Base-by-base conservation (phyloP, 2,329 filamentous ascomycete genomes). In the Alternaria dauci region DNA sequence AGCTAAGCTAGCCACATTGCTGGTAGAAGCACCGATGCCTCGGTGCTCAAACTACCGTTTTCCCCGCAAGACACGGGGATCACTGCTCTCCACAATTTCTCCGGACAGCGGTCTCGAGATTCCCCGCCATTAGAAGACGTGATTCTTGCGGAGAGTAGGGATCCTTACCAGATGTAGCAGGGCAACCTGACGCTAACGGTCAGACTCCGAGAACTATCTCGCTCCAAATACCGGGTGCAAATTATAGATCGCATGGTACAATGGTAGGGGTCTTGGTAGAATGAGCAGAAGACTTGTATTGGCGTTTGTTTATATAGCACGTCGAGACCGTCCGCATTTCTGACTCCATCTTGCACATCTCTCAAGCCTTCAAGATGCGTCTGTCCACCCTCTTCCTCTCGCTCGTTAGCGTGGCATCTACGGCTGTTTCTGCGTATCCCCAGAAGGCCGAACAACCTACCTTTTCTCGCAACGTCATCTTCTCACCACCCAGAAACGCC, bases 401-500 rank as follows among this genome's bases (percentile, higher is more conserved):
- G n/a, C 55, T 73, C 9, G 5, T 61, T 60, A 34, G 65, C 62
- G 42, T 53, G 11, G 54, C 26, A 4, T 59, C 57, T 18, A 60
- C 58, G 59, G 36, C 39, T 36, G 68, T 68, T 16, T 64, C 69
- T 44, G 74, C 74, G n/a, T 43, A 66, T 5, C 71, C 71, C 4
- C 67, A 69, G 25, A 70, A 69, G 28, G 47, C 68, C 16, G 62
- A 46, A 38, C 59, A 59, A 32, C 60, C 66, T 8, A 72, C 78
- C 55, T 76, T 77, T 69, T 64, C 70, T 38, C 69, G 76, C 50
- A 69, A 75, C 3, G 78, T 79, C 20, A 74, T 84, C 61, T 84
- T 80, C 65, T 70, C 72, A 7, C 81, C 82, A 8, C 81, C 82
- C 5, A 74, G 77, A 3, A 58, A 62, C 7, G 52, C 60, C 12